phyloP scores from a whole-genome alignment of 164 flowering plant genomes.

The Macadamia tetraphylla region DNA sequence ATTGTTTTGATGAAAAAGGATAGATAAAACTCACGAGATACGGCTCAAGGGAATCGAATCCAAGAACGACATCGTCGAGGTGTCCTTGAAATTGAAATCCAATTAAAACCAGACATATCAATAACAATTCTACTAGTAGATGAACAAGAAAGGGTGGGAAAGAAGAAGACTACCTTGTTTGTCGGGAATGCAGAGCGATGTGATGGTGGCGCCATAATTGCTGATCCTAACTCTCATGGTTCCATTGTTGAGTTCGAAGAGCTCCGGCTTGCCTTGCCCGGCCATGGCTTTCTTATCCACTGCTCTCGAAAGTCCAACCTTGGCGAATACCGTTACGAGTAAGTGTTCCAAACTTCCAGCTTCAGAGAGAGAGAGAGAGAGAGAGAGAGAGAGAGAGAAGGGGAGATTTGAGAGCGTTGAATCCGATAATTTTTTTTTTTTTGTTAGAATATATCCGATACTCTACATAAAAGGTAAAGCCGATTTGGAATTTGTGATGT shows the following conservation, averaged over 20 bases:
- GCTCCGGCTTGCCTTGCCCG: slow-evolving; percentile 25
- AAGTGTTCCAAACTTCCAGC: background rate
- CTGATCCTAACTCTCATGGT: slow-evolving; percentile 59
- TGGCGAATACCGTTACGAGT: background rate
- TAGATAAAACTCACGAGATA: slow-evolving; percentile 30
- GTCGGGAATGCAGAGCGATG: slow-evolving; percentile 69
- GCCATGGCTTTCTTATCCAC: slow-evolving; percentile 6
- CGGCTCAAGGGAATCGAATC: slow-evolving; percentile 53
- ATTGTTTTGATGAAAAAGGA: background rate
- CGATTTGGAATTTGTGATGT: no score
- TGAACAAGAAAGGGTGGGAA: background rate
- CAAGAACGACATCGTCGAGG: slow-evolving; percentile 54
- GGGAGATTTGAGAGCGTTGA: no score
- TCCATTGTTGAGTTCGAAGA: slow-evolving; percentile 88
- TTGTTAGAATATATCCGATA: no score
- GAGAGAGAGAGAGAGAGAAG: no score
- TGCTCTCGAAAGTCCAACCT: background rate
- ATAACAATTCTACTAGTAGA: background rate
- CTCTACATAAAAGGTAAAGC: no score
- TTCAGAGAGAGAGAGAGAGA: no score
- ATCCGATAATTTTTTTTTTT: no score
- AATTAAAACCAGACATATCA: background rate
- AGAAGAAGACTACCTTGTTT: slow-evolving; percentile 44
- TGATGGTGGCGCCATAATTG: slow-evolving; percentile 79
- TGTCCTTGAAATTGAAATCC: slow-evolving; percentile 32